Base-by-base conservation (phyloP, 176 grass and related monocot species). In the Poa pratensis region DNA sequence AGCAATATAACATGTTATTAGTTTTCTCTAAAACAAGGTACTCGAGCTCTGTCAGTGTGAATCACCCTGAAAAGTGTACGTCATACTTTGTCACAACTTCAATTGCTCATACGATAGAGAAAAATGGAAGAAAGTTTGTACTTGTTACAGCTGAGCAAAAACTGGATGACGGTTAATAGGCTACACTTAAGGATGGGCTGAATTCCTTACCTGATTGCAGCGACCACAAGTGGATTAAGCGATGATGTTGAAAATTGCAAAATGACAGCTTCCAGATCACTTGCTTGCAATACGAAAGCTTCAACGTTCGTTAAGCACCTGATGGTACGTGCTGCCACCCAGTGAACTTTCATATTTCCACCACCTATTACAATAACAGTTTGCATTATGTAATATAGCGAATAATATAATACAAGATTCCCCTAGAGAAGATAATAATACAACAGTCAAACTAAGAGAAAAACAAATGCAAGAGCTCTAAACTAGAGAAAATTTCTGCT, bases 291-390 rank as follows among this genome's bases (percentile, higher is more conserved):
- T 39, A 93, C 84, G 82, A 97, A 94, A 19, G 95, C 92, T 85
- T 97, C 95, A 19, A 97, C 95, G 42, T 94, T 94, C 49, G 95
- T 94, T 51, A 89, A 43, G 69, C 92, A 97, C 50, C 57, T 97
- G 32, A 97, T 88, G 12, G 92, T 97, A 22, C 90, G 90, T 51
- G 81, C 84, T 42, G 92, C 82, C 58, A 88, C 81, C 83, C 89
- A 82, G 15, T 88, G 86, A 9, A 30, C 30, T 30, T 30, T 30
- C 30, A 6, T 42, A 42, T 42, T 42, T 8, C 7, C 40, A 42
- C 40, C 40, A 42, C 7, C 40, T 42, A 6, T 5, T 9, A 42
- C 40, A 6, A 59, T 59, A 59, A n/a, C 20, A 59, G 3, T 59
- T 59, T 59, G 57, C 9, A 60, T 1, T n/a, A 60, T 60, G 57